Percentiles rank a stretch among this genome's conserved stretches.
phyloP scores from a whole-genome alignment of 768 basidiomycete species.

The Leccinum subgranulosum region DNA sequence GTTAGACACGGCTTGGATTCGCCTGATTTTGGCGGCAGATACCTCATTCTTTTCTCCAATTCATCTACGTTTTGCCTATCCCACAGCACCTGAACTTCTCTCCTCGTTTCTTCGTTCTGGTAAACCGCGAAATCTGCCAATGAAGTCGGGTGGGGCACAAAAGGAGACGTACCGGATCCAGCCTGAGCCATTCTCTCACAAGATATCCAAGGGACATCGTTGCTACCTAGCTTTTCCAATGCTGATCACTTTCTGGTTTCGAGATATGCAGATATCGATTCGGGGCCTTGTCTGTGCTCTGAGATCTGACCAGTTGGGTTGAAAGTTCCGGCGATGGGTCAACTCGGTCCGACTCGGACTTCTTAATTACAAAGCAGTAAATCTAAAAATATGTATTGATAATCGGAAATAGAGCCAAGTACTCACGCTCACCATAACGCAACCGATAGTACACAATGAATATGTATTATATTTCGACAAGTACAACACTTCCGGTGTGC shows the following conservation, averaged over 20 bases:
- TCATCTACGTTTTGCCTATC: slow-evolving; percentile 29
- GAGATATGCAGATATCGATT: not conserved
- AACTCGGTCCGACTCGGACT: too few relatives aligned
- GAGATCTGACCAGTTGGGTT: too few relatives aligned
- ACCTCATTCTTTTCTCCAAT: slow-evolving; percentile 44
- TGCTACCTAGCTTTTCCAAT: not conserved
- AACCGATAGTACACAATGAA: too few relatives aligned
- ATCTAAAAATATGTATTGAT: too few relatives aligned
- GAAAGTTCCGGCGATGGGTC: too few relatives aligned
- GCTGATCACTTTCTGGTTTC: not conserved
- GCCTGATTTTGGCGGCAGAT: not conserved
- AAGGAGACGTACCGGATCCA: slow-evolving; percentile 40
- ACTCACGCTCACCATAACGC: too few relatives aligned
- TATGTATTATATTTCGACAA: not conserved
- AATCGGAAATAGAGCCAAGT: too few relatives aligned
- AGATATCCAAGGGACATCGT: slow-evolving; percentile 35
- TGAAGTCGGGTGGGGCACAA: not conserved
- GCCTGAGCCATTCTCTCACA: slow-evolving; percentile 49
- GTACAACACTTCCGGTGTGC: not conserved
- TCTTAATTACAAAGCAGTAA: too few relatives aligned
- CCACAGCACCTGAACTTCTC: slow-evolving; percentile 35
- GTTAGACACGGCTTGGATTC: not conserved
- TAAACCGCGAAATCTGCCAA: not conserved
- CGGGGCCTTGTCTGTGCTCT: too few relatives aligned
- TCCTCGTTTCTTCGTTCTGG: slow-evolving; percentile 39